Base-by-base conservation (phyloP, 139 green algal species). In the Micractinium sp. region DNA sequence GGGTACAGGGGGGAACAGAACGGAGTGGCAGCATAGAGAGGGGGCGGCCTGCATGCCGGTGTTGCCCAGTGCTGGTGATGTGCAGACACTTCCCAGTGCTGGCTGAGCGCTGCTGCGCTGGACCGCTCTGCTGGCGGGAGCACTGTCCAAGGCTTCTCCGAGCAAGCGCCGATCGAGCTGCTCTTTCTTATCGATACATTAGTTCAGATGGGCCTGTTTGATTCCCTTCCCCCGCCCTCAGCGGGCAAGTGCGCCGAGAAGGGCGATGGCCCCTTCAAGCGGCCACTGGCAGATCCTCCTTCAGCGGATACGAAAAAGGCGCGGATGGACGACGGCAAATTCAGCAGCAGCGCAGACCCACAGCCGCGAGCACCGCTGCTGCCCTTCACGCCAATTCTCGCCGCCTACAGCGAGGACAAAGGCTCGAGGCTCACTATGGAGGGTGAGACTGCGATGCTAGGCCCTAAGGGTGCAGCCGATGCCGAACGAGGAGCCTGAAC, bases 351-450 rank as follows among this genome's bases (percentile, higher is more conserved):
- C 14, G 63, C 63, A 71, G 14, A 12, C 63, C 63, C 20, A 27
- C 63, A 71, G 63, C 63, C 2, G 63, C 63, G 63, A 27, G 20
- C 27, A 41, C 13, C 41, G 0, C 39, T 27, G 15, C 41, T 39
- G 78, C 41, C 47, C 41, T 84, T 47, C 27, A 35, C 33, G 23
- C 41, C 41, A 20, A n/a, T 90, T 23, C 9, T 69, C 0, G 86
- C 86, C 29, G 86, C 86, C 2, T 90, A 56, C 75, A 81, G 76
- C 41, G 86, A 92, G 76, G 90, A 92, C 81, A 92, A 89, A 60
- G 90, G 90, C n/a, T 60, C 19, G 35, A 63, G 90, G 31, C 23
- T 73, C 19, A 79, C 75, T 1, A 92, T 92, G 90, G 39, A 38
- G 29, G 29, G n/a, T 56, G 29, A 35, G 41, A 14, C 9, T 41